phyloP scores from a whole-genome alignment of 805 yeast species.

The Saturnispora quitensis region DNA sequence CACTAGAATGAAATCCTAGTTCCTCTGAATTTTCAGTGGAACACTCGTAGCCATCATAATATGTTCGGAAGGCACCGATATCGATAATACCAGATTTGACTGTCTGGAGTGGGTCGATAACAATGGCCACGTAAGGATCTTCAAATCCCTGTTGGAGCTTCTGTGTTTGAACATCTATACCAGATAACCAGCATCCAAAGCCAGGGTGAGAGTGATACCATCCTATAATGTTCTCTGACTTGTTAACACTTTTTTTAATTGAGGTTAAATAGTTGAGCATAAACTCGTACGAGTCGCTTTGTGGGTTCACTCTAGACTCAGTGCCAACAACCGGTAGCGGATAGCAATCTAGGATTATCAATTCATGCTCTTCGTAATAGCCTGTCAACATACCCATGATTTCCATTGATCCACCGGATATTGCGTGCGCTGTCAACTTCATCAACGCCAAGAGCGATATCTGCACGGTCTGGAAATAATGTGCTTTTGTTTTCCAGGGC shows the following conservation, averaged over 20 bases:
- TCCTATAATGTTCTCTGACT: slow-evolving; percentile 75
- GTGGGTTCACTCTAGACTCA: slow-evolving; percentile 92
- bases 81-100: slow-evolving; percentile 55
- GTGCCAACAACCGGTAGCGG: slow-evolving; percentile 93
- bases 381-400: slow-evolving; percentile 96
- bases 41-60: slow-evolving; percentile 22
- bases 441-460: slow-evolving; percentile 63
- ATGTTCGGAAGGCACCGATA: slow-evolving; percentile 84
- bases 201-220: slow-evolving; percentile 99
- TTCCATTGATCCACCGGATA: slow-evolving; percentile 78
- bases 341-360: slow-evolving; percentile 73
- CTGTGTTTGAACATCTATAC: slow-evolving; percentile 90
- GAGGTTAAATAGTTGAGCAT: slow-evolving; percentile 76
- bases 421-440: slow-evolving; percentile 74
- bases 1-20: slow-evolving; percentile 61
- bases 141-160: slow-evolving; percentile 75
- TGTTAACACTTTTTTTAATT: slow-evolving; percentile 35
- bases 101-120: slow-evolving; percentile 74
- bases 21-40: slow-evolving; percentile 26
- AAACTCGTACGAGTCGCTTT: slow-evolving; percentile 86
- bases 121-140: slow-evolving; percentile 86
- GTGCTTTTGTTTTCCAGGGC: slow-evolving; percentile 52
- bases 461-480: slow-evolving; percentile 51
- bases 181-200: slow-evolving; percentile 92
- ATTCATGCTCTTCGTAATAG: slow-evolving; percentile 38